A percentile compares a stretch with the other conserved stretches of the same genome.
Evolutionary conservation across 768 basidiomycete genomes (phyloP).

Genomic region (Dioszegia hungarica): DNA sequence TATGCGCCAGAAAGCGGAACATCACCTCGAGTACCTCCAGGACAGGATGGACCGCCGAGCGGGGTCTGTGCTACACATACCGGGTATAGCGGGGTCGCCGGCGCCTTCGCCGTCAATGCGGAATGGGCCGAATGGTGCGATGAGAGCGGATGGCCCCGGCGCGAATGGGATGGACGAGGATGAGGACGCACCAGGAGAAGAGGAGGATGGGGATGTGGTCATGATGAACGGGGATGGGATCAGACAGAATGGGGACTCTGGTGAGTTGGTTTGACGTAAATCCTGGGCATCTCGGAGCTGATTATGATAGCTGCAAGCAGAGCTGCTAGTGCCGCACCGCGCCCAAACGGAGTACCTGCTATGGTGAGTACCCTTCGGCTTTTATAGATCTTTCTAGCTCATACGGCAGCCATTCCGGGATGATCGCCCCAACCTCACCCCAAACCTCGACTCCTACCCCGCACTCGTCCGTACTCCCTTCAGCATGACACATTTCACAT

Average conservation of each 20-base stretch:
- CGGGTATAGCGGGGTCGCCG: constrained; percentile 4
- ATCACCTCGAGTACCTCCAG: constrained; percentile 78
- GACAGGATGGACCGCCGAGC: constrained; percentile 64
- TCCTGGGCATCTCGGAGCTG: no score
- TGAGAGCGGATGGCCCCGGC: background rate
- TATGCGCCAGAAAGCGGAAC: constrained; percentile 76
- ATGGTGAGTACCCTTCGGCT: background rate
- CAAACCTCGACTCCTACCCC: constrained; percentile 28
- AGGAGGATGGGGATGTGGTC: constrained; percentile 25
- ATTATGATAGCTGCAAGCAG: constrained; percentile 4
- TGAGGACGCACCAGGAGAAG: constrained; percentile 39
- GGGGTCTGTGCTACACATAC: constrained; percentile 10
- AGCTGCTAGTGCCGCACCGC: background rate
- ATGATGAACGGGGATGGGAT: constrained; percentile 1
- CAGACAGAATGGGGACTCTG: no score
- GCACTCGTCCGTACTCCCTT: constrained; percentile 31
- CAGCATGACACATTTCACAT: constrained; percentile 24
- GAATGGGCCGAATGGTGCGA: background rate
- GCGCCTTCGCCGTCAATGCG: background rate
- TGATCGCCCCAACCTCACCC: constrained; percentile 29
- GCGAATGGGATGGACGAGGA: constrained; percentile 16
- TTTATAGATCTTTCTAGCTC: background rate
- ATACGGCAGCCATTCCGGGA: background rate
- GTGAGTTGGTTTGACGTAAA: no score
- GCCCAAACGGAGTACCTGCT: background rate